A percentile compares a stretch with the other conserved stretches of the same genome.
These are phyloP conservation scores for Schizophyllum commune DNA, from an alignment of 1,284 basidiomycete genomes.

Conservation along the genomic window DNA sequence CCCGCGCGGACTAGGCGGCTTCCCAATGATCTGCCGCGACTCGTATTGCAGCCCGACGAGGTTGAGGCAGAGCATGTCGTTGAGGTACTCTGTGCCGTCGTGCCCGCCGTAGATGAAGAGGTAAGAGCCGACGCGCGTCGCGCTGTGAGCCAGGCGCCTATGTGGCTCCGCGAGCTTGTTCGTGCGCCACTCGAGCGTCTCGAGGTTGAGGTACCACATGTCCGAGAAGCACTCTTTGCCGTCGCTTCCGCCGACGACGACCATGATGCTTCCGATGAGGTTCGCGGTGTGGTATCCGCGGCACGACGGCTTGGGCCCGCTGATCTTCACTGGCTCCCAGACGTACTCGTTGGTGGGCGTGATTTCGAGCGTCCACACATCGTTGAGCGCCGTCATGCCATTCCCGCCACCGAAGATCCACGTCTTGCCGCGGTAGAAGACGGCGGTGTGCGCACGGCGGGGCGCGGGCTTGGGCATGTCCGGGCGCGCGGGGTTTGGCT, in stretches of 20 bases:
- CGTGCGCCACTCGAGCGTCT: slow-evolving; percentile 64
- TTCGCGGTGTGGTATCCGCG: slow-evolving; percentile 91
- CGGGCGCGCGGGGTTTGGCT: slow-evolving; percentile 31
- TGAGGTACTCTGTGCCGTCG: slow-evolving; percentile 71
- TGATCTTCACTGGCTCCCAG: slow-evolving; percentile 56
- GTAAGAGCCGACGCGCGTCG: slow-evolving; percentile 90
- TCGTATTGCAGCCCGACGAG: slow-evolving; percentile 12
- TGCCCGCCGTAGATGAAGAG: slow-evolving; percentile 88
- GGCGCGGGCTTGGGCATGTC: slow-evolving; percentile 46
- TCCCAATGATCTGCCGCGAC: slow-evolving; percentile 53
- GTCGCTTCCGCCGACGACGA: slow-evolving; percentile 77
- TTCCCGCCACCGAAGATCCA: slow-evolving; percentile 93
- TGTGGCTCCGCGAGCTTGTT: slow-evolving; percentile 50
- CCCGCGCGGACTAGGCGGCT: slow-evolving; percentile 67
- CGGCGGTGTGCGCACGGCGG: slow-evolving; percentile 82
- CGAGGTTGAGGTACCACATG: slow-evolving; percentile 80
- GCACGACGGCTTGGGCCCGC: slow-evolving; percentile 49
- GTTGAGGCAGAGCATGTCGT: slow-evolving; percentile 82
- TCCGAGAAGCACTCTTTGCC: slow-evolving; percentile 78
- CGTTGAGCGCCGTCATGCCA: slow-evolving; percentile 81
- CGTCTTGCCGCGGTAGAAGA: slow-evolving; percentile 65
- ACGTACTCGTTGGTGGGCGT: slow-evolving; percentile 40
- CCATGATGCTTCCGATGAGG: slow-evolving; percentile 77
- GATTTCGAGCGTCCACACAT: slow-evolving; percentile 83
- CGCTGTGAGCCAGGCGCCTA: slow-evolving; percentile 77